Base-by-base conservation (phyloP, 768 basidiomycete genomes). In the Tylopilus balloui region DNA sequence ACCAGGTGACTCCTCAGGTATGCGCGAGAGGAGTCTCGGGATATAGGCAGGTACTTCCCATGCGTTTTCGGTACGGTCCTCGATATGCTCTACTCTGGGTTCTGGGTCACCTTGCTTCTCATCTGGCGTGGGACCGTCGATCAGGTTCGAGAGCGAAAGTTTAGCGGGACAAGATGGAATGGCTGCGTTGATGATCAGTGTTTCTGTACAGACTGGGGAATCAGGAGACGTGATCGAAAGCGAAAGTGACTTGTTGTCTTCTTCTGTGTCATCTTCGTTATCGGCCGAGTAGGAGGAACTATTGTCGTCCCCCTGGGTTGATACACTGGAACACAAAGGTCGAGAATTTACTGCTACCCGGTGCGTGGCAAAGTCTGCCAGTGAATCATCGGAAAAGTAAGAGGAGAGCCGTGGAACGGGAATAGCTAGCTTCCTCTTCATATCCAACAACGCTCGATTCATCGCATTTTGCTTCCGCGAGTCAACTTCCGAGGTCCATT, bases 401-500 rank as follows among this genome's bases (percentile, higher is more conserved):
- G 25, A 27, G 5, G 56, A 57, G 5, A 57, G 42, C 13, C 29
- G 45, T 14, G 51, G 56, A 32, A 58, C 10, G 20, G 56, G 56
- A 1, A 36, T 6, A 2, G 48, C 47, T 4, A 58, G 42, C 36
- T 45, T 10, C 23, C 44, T 48, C 51, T 43, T 52, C 50, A 46
- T 50, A 6, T 32, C 48, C 23, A 19, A 49, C 42, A 58, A 27
- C 3, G 20, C 5, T 4, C 28, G 45, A 14, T 56, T 45, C 13
- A 53, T 42, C 3, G 24, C 47, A 4, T 53, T 45, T 9, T 57
- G 51, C 12, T 47, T 58, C 1, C 51, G 35, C 11, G 45, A 32
- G 14, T 48, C 55, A 1, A 56, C 50, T 13, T 58, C 57, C 0
- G 45, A 42, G 3, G 57, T 58, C 49, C 52, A 58, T 2, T 58